phyloP scores from a whole-genome alignment of 2,329 filamentous ascomycete species.

The Hawksworthiomyces lignivorus region DNA sequence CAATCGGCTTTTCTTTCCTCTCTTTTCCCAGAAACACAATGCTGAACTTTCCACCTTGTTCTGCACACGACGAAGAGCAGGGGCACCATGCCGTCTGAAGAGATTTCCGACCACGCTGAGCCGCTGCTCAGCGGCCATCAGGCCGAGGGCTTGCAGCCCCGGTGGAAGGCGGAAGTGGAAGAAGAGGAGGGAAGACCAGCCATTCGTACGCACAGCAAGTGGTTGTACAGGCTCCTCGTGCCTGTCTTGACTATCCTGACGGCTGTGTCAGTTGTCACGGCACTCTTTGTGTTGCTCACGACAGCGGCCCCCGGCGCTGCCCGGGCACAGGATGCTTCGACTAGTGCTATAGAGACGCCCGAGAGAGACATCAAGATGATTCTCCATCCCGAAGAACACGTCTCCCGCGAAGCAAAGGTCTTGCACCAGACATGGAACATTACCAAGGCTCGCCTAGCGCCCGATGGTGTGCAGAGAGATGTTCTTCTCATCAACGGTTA shows the following conservation, averaged over 20 bases:
- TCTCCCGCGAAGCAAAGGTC: constrained; percentile 25
- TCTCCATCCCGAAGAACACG: constrained; percentile 35
- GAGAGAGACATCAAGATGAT: constrained; percentile 9
- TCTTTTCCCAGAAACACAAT: no score
- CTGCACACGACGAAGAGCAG: no score
- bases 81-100: constrained; percentile 1
- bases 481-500: constrained; percentile 43
- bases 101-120: constrained; percentile 1
- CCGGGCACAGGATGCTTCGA: no score
- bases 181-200: no score
- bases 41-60: no score
- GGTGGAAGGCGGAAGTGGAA: not conserved
- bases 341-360: no score
- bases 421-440: constrained; percentile 33
- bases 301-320: not conserved
- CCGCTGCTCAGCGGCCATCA: not conserved
- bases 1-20: no score
- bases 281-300: constrained; percentile 4
- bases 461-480: constrained; percentile 42
- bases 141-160: not conserved
- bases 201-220: no score
- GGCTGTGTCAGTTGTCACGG: not conserved
- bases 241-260: not conserved
- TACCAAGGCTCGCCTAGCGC: constrained; percentile 28
- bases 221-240: not conserved